phyloP scores from a whole-genome alignment of 352 stramenopile species.

The Phytophthora idaei region DNA sequence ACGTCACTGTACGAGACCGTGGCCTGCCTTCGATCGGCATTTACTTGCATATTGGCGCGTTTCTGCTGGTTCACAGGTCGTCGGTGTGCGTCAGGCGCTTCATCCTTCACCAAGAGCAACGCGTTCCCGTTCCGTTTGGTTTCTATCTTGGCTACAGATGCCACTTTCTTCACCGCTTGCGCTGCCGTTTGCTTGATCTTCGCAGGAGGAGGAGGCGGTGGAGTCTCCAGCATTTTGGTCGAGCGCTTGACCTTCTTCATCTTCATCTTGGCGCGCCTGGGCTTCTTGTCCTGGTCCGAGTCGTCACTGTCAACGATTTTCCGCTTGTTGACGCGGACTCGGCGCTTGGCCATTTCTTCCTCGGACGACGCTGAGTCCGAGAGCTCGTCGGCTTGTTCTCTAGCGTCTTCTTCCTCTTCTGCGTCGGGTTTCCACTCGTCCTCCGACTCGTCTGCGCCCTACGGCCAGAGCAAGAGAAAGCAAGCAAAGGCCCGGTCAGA shows the following conservation, averaged over 20 bases:
- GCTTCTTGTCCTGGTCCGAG: slow-evolving; percentile 46
- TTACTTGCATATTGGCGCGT: slow-evolving; percentile 31
- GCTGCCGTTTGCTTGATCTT: slow-evolving; percentile 25
- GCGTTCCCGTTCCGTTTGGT: slow-evolving; percentile 15
- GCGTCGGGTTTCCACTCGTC: slow-evolving; percentile 49
- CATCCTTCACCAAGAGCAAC: slow-evolving; percentile 21
- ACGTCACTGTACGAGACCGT: slow-evolving; percentile 24
- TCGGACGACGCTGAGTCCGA: slow-evolving; percentile 42
- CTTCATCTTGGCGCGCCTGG: slow-evolving; percentile 27
- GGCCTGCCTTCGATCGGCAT: slow-evolving; percentile 29
- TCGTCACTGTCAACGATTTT: slow-evolving; percentile 62
- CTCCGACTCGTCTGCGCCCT: slow-evolving; percentile 46
- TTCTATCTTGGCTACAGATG: slow-evolving; percentile 26
- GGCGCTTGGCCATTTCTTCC: slow-evolving; percentile 38
- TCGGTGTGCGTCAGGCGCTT: slow-evolving; percentile 56
- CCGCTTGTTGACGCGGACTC: slow-evolving; percentile 44
- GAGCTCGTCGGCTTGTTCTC: slow-evolving; percentile 43
- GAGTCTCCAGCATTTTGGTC: slow-evolving; percentile 17
- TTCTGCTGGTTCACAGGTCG: slow-evolving; percentile 80
- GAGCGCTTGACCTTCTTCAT: slow-evolving; percentile 33
- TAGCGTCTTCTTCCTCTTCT: slow-evolving; percentile 40
- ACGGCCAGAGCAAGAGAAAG: slow-evolving; percentile 17
- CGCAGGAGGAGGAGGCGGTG: neutral
- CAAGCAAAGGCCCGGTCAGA: slow-evolving; percentile 29
- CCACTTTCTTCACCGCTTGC: slow-evolving; percentile 25